phyloP scores from a whole-genome alignment of 2,329 filamentous ascomycete genomes.

The Graphiopsis chlorocephala region DNA sequence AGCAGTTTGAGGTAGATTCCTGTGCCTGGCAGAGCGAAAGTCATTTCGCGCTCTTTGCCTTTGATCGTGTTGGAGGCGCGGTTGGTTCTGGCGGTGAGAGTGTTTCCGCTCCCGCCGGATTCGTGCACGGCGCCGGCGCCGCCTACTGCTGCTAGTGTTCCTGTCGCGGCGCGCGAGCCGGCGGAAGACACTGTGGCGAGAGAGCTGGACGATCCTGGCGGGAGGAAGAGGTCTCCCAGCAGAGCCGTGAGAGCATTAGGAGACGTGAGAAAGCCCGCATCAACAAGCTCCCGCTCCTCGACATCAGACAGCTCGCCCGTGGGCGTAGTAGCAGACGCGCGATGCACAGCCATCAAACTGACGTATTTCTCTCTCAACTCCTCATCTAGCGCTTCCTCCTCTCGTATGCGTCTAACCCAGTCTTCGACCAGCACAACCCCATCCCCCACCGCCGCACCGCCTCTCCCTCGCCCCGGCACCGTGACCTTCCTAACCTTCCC shows the following conservation, averaged over 20 bases:
- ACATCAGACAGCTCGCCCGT: constrained; percentile 41
- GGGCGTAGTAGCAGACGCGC: constrained; percentile 45
- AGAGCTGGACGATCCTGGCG: constrained; percentile 38
- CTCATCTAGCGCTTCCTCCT: constrained; percentile 26
- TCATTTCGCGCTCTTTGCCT: constrained; percentile 34
- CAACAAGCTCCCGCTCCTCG: constrained; percentile 59
- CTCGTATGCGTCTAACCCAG: constrained; percentile 43
- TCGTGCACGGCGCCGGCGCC: constrained; percentile 64
- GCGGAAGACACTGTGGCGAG: constrained; percentile 58
- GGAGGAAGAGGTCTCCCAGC: constrained; percentile 42
- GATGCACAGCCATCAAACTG: constrained; percentile 51
- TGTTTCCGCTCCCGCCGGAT: constrained; percentile 55
- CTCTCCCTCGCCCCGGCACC: constrained; percentile 59
- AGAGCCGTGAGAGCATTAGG: constrained; percentile 47
- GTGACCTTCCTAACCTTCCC: constrained; percentile 61
- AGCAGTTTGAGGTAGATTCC: constrained; percentile 67
- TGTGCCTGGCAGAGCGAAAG: constrained; percentile 64
- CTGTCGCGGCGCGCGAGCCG: constrained; percentile 62
- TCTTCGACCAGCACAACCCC: constrained; percentile 59
- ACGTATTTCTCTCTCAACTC: constrained; percentile 53
- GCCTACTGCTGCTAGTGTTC: constrained; percentile 66
- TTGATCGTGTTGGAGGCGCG: constrained; percentile 14
- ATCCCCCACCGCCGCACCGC: constrained; percentile 60
- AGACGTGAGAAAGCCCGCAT: constrained; percentile 60
- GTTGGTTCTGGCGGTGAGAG: constrained; percentile 29